Evolutionary conservation across 805 yeast genomes (phyloP), one percentile per base, ranked within the genome.

Genomic region (Clavispora fructus): DNA sequence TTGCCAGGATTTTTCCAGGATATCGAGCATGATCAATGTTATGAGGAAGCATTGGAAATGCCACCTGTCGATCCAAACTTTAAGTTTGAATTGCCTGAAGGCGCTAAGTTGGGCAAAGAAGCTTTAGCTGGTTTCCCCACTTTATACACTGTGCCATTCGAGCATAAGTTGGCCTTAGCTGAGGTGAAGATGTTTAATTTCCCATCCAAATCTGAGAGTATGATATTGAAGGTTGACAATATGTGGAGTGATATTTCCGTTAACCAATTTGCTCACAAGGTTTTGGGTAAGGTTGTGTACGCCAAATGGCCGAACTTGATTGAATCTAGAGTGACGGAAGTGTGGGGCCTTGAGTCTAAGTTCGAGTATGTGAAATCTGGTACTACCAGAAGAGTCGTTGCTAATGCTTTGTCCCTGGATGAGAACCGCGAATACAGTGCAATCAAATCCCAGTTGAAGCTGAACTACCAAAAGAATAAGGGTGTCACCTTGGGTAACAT

Each of bases 51-150:
- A n/a, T 83, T 73, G 51, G 60, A 64, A 3, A 68, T 83, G 35
- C 85, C 88, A 7, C 59, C 74, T 1, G 62, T 78, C 55, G 68
- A 64, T 45, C 73, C 63, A 8, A 60, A 63, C 12, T 65, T 73
- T 43, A 70, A 73, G 41, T 71, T 74, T 48, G 91, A 90, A 4
- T 72, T 91, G 44, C 68, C 79, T 32, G 73, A 76, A 25, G 86
- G 85, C 44, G 94, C 89, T 7, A 71, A 75, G 44, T 64, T 75
- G 1, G 97, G 98, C 35, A 68, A 68, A n/a, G 76, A 83, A 2
- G 70, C 86, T 46, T 67, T 86, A 45, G 95, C 96, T 9, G 97
- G 98, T 1, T 94, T 94, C 76, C 98, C 99, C 43, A 73, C 92
- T 12, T 73, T 94, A 58, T 66, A 78, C 41, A 80, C 95, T 0